Evolutionary conservation across 208 protist species (phyloP).

Genomic region (Leishmania arabica): DNA sequence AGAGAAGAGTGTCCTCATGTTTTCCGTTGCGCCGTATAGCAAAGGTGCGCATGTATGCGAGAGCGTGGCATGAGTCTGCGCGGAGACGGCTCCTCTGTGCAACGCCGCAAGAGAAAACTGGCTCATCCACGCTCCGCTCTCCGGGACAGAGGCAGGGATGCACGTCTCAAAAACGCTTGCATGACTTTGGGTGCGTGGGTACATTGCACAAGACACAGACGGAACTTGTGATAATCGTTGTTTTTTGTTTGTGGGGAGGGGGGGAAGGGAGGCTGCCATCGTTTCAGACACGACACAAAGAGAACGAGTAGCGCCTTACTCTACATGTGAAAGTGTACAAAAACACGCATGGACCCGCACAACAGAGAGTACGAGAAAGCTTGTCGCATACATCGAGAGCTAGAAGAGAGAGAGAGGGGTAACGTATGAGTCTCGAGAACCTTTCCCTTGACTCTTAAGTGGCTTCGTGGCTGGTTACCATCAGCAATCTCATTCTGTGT

Average conservation of each 20-base stretch:
- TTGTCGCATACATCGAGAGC: not conserved
- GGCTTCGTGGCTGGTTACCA: not conserved
- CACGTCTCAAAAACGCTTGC: not conserved
- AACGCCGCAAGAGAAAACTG: not conserved
- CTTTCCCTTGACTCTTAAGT: not conserved
- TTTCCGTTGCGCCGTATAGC: not conserved
- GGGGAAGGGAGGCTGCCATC: not conserved
- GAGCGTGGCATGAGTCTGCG: not conserved
- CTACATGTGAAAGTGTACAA: conserved; percentile 4
- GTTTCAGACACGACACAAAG: conserved; percentile 1
- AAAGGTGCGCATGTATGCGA: not conserved
- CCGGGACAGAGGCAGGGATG: not conserved
- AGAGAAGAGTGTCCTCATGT: not conserved
- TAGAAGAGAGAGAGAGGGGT: not conserved
- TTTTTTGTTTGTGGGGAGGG: not conserved
- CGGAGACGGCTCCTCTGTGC: not conserved
- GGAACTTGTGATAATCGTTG: not conserved
- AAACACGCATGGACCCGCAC: not conserved
- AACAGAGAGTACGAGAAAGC: not conserved
- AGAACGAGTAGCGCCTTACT: conserved; percentile 5
- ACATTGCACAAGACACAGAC: not conserved
- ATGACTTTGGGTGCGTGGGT: not conserved
- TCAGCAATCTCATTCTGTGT: not conserved
- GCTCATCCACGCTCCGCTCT: not conserved
- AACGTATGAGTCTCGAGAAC: not conserved